Evolutionary conservation across 495 filamentous ascomycete genomes (phyloP).

Genomic region (Lineolata rhizophorae): DNA sequence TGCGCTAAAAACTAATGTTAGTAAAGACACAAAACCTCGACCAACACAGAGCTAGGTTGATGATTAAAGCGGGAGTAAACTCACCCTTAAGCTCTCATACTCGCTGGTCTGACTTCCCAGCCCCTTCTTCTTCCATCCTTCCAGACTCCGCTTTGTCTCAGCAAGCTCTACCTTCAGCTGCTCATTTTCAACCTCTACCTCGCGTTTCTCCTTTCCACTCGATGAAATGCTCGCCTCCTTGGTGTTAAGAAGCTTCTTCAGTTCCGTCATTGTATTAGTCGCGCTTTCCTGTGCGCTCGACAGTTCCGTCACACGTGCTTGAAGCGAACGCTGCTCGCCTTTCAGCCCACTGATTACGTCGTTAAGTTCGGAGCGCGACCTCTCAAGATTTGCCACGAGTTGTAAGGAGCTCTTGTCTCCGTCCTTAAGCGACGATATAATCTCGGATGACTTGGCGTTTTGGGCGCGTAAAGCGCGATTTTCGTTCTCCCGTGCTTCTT

Average conservation of each 20-base stretch:
- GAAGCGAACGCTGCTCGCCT: slow-evolving; percentile 44
- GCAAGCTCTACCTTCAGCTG: slow-evolving; percentile 48
- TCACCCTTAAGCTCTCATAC: slow-evolving; percentile 64
- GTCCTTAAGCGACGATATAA: slow-evolving; percentile 82
- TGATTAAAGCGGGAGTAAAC: slow-evolving; percentile 17
- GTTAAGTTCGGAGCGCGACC: slow-evolving; percentile 63
- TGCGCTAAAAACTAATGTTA: slow-evolving; percentile 28
- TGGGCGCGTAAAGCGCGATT: slow-evolving; percentile 56
- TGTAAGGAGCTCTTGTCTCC: slow-evolving; percentile 38
- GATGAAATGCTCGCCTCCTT: slow-evolving; percentile 42
- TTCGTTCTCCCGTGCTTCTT: slow-evolving; percentile 59
- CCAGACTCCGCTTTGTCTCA: slow-evolving; percentile 51
- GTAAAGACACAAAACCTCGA: background rate
- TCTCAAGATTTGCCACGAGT: slow-evolving; percentile 66
- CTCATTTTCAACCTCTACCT: slow-evolving; percentile 53
- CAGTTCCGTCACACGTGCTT: slow-evolving; percentile 47
- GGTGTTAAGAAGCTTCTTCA: slow-evolving; percentile 43
- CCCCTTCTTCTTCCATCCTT: slow-evolving; percentile 62
- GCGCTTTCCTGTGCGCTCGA: slow-evolving; percentile 43
- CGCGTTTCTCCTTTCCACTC: slow-evolving; percentile 36
- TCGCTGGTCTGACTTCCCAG: slow-evolving; percentile 60
- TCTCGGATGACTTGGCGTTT: slow-evolving; percentile 77
- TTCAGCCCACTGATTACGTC: slow-evolving; percentile 45
- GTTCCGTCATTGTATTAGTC: slow-evolving; percentile 53
- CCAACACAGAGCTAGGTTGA: background rate